Conservation (phyloP, 371 early-diverging fungal species). For the Rhizopus sp. region DNA sequence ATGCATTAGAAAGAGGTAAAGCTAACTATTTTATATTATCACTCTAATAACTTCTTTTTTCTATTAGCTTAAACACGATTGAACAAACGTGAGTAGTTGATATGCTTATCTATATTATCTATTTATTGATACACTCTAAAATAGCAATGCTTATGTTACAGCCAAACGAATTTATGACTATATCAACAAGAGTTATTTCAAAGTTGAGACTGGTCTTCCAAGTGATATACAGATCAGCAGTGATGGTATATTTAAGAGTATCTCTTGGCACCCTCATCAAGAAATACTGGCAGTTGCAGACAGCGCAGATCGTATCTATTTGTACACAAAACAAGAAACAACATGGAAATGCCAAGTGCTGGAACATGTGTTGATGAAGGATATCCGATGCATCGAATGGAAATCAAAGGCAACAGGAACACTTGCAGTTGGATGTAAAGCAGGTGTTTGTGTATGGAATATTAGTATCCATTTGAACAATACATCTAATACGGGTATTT, state of each 20-base stretch:
- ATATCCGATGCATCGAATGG: constrained; percentile 60
- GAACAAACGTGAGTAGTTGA: too few relatives aligned
- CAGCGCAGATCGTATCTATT: constrained; percentile 45
- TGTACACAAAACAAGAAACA: constrained; percentile 46
- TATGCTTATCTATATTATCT: background rate
- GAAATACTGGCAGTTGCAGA: constrained; percentile 55
- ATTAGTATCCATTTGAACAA: constrained; percentile 10
- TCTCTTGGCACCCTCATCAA: constrained; percentile 63
- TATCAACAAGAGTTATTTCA: background rate
- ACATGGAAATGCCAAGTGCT: constrained; percentile 46
- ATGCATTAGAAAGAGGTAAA: too few relatives aligned
- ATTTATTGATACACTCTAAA: background rate
- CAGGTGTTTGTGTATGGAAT: constrained; percentile 62
- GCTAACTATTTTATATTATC: too few relatives aligned
- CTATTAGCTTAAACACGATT: too few relatives aligned
- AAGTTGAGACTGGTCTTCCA: constrained; percentile 2
- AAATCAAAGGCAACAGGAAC: constrained; percentile 43
- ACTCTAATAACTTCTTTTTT: too few relatives aligned
- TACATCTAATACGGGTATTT: background rate
- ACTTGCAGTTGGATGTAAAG: constrained; percentile 61
- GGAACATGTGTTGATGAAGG: constrained; percentile 44
- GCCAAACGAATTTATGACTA: constrained; percentile 10
- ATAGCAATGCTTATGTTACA: constrained; percentile 13
- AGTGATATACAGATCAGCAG: constrained; percentile 4
- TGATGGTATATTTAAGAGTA: constrained; percentile 8